Conservation (phyloP, 495 filamentous ascomycete genomes). For the Pseudevernia furfuracea region DNA sequence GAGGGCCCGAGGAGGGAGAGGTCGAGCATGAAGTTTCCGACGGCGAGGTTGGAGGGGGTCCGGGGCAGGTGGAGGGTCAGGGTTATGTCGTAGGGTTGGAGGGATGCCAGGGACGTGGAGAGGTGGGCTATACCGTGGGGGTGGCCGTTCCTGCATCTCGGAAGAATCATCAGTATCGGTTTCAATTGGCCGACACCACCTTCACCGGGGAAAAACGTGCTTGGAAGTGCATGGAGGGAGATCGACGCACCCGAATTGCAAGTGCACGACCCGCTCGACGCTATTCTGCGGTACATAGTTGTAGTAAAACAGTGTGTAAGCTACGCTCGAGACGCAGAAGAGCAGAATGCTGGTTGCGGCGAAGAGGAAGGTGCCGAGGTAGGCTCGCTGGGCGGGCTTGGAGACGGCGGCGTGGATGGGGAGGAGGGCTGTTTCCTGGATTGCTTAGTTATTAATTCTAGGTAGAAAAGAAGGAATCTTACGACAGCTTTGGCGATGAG, state of each 20-base stretch:
- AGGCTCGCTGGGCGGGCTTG: slow-evolving; percentile 59
- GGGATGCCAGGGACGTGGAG: slow-evolving; percentile 36
- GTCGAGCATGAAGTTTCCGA: slow-evolving; percentile 91
- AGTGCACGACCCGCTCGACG: slow-evolving; percentile 58
- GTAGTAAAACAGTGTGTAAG: slow-evolving; percentile 74
- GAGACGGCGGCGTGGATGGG: slow-evolving; percentile 52
- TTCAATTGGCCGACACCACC: not conserved
- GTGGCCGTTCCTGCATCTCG: slow-evolving; percentile 30
- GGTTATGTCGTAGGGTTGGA: slow-evolving; percentile 57
- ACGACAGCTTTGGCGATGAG: slow-evolving; percentile 14
- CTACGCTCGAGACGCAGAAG: slow-evolving; percentile 52
- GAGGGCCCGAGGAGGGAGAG: slow-evolving; percentile 52
- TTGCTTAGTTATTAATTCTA: not conserved
- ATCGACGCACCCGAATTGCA: slow-evolving; percentile 68
- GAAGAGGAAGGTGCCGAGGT: slow-evolving; percentile 63
- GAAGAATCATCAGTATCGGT: not conserved
- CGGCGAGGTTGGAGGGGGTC: slow-evolving; percentile 43
- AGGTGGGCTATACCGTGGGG: slow-evolving; percentile 41
- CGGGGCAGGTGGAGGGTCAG: slow-evolving; percentile 66
- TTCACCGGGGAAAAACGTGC: not conserved
- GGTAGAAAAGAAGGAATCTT: not conserved
- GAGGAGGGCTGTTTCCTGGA: slow-evolving; percentile 24
- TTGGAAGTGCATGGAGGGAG: not conserved
- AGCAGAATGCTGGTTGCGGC: slow-evolving; percentile 50
- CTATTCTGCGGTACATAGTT: slow-evolving; percentile 69